Conservation (phyloP, 768 basidiomycete species). For the Lentinula lateritia region DNA sequence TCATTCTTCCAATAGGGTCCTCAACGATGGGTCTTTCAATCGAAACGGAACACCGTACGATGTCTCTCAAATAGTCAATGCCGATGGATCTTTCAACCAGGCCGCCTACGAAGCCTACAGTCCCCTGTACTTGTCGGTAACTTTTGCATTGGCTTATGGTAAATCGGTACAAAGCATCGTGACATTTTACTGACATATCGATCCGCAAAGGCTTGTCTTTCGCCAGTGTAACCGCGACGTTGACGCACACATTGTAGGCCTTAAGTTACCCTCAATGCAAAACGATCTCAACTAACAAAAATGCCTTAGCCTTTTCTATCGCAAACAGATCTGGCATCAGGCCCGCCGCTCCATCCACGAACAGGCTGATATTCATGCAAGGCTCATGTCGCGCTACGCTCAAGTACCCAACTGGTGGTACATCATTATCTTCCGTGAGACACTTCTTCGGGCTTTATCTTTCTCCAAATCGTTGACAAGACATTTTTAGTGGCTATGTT, state of each 20-base stretch:
- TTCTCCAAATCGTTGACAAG: not conserved
- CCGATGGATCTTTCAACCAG: conserved; percentile 50
- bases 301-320: conserved; percentile 50
- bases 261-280: not conserved
- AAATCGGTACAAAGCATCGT: conserved; percentile 71
- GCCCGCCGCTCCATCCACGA: conserved; percentile 66
- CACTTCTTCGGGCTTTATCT: conserved; percentile 18
- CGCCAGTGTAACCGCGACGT: conserved; percentile 70
- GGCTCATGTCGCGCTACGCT: conserved; percentile 70
- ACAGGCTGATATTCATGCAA: conserved; percentile 81
- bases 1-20: not conserved
- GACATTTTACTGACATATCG: conserved; percentile 37
- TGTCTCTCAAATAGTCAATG: conserved; percentile 48
- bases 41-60: conserved; percentile 57
- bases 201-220: conserved; percentile 51
- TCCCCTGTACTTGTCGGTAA: conserved; percentile 59
- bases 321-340: conserved; percentile 74
- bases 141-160: conserved; percentile 76
- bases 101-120: conserved; percentile 51
- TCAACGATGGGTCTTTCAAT: conserved; percentile 46
- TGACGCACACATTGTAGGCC: conserved; percentile 52
- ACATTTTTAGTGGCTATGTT: conserved; percentile 49
- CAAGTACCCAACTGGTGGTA: conserved; percentile 92
- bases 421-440: conserved; percentile 51
- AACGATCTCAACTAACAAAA: not conserved